A percentile compares a stretch with the other conserved stretches of the same genome.
These are phyloP conservation scores for Carnegiea gigantea DNA, from an alignment of 179 eudicot species.

Conservation along the genomic window DNA sequence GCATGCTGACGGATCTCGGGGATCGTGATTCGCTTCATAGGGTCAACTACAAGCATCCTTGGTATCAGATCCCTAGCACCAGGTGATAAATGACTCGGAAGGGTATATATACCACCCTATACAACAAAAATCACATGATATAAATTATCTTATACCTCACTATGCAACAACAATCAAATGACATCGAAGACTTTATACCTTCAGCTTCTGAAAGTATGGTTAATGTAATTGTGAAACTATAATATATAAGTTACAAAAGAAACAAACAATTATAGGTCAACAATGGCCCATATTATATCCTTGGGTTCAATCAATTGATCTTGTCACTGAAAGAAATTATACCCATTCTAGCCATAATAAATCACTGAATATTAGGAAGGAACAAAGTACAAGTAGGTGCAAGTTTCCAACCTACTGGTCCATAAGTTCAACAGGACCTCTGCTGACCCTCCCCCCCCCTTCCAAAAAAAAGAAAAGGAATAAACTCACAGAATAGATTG, in stretches of 20 bases:
- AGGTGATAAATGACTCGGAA: slow-evolving; percentile 89
- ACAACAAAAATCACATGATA: slow-evolving; percentile 24
- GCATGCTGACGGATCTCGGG: slow-evolving; percentile 84
- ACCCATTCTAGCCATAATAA: neutral
- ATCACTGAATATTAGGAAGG: neutral
- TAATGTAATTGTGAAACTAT: neutral
- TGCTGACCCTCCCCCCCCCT: neutral
- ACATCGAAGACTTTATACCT: neutral
- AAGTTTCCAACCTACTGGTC: neutral
- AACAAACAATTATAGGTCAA: neutral
- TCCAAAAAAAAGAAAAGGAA: neutral
- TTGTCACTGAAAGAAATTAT: neutral
- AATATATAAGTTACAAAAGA: neutral
- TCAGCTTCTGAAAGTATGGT: neutral
- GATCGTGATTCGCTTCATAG: slow-evolving; percentile 88
- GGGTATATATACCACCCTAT: slow-evolving; percentile 92
- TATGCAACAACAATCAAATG: neutral
- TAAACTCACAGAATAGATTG: neutral
- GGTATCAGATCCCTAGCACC: slow-evolving; percentile 93
- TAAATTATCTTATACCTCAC: neutral
- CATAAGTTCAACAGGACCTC: neutral
- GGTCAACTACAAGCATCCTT: slow-evolving; percentile 93
- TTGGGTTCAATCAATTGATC: neutral
- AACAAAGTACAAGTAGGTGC: neutral
- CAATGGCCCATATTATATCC: neutral